Base-by-base conservation (phyloP, 2,329 filamentous ascomycete genomes). In the Colletotrichum trifolii region DNA sequence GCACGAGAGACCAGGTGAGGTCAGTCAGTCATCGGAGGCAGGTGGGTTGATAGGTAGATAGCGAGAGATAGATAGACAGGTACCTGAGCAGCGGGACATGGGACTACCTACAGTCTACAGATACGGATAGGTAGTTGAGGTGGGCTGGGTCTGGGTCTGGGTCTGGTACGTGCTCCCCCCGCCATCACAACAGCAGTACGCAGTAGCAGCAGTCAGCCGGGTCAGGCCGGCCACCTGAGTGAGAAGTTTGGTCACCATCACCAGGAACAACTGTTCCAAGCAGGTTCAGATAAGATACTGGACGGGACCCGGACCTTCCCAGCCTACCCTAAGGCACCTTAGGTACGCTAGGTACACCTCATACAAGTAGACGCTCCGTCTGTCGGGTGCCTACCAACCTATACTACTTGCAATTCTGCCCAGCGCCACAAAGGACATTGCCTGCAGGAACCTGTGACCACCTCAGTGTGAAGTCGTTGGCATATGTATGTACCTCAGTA, bases 1-100 rank as follows among this genome's bases (percentile, higher is more conserved):
- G 60, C 64, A 64, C 60, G 42, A 60, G 60, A 49, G 55, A 45
- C 45, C 3, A 25, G 25, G 57, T 60, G 60, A 64, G 50, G 64
- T 64, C 49, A 60, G 48, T 64, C 48, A 54, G 47, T 66, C 58
- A 65, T 46, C 40, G 36, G 25, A 38, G 55, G n/a, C 45, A 35
- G 38, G 50, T 9, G n/a, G 45, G 39, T 38, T 45, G 15, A 36
- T 57, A 52, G 60, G 55, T 60, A 60, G 49, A 48, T 53, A 15
- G 25, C 48, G 33, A 34, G 46, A 34, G 33, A 43, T 25, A 13
- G 17, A 43, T 54, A 54, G 17, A 25, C 36, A 43, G 40, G 42
- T 46, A 25, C 40, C 53, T 34, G 33, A 35, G 33, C 12, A 55
- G 25, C 15, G 53, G 47, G 35, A 17, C 47, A 36, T 25, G 25